Percentiles rank a stretch among this genome's conserved stretches.
Evolutionary conservation across 2,329 filamentous ascomycete species (phyloP).

Genomic region (Leptographium wingfieldii): DNA sequence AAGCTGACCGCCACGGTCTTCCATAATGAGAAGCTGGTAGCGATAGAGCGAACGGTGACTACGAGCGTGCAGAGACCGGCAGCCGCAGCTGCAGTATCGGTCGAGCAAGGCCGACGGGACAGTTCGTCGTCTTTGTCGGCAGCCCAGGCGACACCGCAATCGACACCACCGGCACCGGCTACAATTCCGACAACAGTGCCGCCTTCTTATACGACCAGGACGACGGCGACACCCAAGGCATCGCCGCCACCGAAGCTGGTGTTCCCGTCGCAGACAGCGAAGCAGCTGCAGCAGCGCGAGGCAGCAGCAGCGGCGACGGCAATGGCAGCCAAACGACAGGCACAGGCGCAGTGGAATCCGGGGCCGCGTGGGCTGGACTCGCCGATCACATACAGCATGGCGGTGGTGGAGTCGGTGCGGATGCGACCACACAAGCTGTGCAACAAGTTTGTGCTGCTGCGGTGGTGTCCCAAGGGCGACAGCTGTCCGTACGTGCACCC

Average conservation of each 20-base stretch:
- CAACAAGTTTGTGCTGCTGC: slow-evolving; percentile 49
- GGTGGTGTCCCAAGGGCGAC: slow-evolving; percentile 41
- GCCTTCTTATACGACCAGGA: not conserved
- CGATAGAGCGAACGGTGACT: slow-evolving; percentile 9
- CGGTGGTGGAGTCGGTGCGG: slow-evolving; percentile 41
- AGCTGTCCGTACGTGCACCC: slow-evolving; percentile 45
- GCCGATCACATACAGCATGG: slow-evolving; percentile 31
- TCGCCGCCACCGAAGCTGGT: slow-evolving; percentile 17
- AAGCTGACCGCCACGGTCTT: slow-evolving; percentile 37
- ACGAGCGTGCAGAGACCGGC: not conserved
- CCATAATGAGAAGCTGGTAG: slow-evolving; percentile 39
- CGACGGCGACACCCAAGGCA: not conserved
- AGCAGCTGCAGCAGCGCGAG: slow-evolving; percentile 14
- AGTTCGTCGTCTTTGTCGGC: too few species aligned
- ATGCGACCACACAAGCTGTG: slow-evolving; percentile 46
- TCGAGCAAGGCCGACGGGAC: not conserved
- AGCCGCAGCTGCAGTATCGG: too few species aligned
- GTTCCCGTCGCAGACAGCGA: slow-evolving; percentile 24
- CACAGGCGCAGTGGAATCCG: slow-evolving; percentile 32
- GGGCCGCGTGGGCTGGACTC: slow-evolving; percentile 42
- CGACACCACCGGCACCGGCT: slow-evolving; percentile 18
- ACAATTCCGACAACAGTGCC: not conserved
- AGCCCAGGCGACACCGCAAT: not conserved
- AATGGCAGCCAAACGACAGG: slow-evolving; percentile 16
- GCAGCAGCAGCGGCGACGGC: slow-evolving; percentile 5